phyloP scores from a whole-genome alignment of 2,329 filamentous ascomycete species.

The Acephala macrosclerotiorum region DNA sequence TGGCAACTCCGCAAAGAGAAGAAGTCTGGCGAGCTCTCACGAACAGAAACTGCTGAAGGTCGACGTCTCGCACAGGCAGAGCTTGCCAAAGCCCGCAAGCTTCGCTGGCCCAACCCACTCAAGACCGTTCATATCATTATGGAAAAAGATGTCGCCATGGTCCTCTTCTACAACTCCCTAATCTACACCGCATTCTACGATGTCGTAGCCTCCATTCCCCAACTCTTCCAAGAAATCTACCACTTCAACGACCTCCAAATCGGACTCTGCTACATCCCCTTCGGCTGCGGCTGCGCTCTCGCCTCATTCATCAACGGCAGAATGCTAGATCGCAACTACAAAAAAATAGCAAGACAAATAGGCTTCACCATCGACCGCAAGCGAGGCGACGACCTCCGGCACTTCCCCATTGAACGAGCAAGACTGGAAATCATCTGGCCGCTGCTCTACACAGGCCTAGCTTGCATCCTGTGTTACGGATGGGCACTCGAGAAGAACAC shows the following conservation, averaged over 20 bases:
- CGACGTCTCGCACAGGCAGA: slow-evolving; percentile 44
- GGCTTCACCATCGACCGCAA: slow-evolving; percentile 67
- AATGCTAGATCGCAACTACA: slow-evolving; percentile 72
- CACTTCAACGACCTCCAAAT: slow-evolving; percentile 44
- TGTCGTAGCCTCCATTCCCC: slow-evolving; percentile 58
- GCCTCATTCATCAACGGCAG: slow-evolving; percentile 63
- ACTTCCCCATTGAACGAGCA: slow-evolving; percentile 47
- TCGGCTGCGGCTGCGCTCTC: slow-evolving; percentile 57
- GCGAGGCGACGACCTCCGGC: slow-evolving; percentile 49
- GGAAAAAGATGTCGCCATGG: slow-evolving; percentile 64
- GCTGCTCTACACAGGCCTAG: slow-evolving; percentile 60
- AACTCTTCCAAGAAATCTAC: slow-evolving; percentile 48
- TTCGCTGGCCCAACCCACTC: slow-evolving; percentile 64
- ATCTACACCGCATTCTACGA: slow-evolving; percentile 65
- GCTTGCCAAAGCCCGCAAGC: slow-evolving; percentile 49
- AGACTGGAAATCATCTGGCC: slow-evolving; percentile 62
- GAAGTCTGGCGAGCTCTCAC: slow-evolving; percentile 36
- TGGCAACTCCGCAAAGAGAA: slow-evolving; percentile 35
- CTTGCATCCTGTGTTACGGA: slow-evolving; percentile 61
- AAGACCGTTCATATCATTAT: slow-evolving; percentile 60
- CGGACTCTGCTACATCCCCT: slow-evolving; percentile 48
- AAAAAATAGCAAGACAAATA: slow-evolving; percentile 66
- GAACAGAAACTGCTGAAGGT: slow-evolving; percentile 44
- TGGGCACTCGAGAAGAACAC: slow-evolving; percentile 62
- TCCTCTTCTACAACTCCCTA: slow-evolving; percentile 59